Evolutionary conservation across 2,329 filamentous ascomycete genomes (phyloP), one percentile per base, ranked within the genome.

Genomic region (Phaeosphaeriaceae sp.): DNA sequence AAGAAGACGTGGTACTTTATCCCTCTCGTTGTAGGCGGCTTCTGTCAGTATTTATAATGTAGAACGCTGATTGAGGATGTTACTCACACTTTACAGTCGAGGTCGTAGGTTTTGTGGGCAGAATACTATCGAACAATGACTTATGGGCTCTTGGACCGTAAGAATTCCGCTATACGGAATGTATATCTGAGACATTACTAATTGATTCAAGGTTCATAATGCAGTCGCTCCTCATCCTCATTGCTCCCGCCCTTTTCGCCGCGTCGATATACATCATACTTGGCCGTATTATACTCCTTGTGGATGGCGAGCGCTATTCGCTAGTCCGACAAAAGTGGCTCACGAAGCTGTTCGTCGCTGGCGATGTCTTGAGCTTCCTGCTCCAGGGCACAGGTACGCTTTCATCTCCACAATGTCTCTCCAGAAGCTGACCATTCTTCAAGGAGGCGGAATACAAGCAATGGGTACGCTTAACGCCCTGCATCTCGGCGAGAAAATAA

Each of bases 1-100:
- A 77, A 77, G 1, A 71, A 76, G 42, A 81, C 81, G 3, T 85
- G 82, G 81, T 86, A 82, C 66, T 82, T 84, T 61, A 79, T 83
- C 3, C 81, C 84, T 0, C 81, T 86, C 43, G 59, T 83, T 3
- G 66, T 86, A 15, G 84, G 84, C 32, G 81, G 81, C 23, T 48
- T 81, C 7, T 84, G 83, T 85, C 76, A 55, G 77, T 71, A 2
- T 47, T 7, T 26, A 19, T 44, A 10, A n/a, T 40, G 1, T 23
- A n/a, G 26, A 23, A 30, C n/a, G 2, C 17, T 19, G 15, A 7
- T 10, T 22, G 9, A 11, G 17, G 2, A 30, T 22, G 10, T 28
- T 10, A 21, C 44, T 55, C 15, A 58, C 22, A 23, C 28, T 23
- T 11, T 3, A 24, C 48, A 85, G 82, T 85, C 56, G 84, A 86